Conservation (phyloP, 116 monocot species). For the Phalaenopsis hybrid region DNA sequence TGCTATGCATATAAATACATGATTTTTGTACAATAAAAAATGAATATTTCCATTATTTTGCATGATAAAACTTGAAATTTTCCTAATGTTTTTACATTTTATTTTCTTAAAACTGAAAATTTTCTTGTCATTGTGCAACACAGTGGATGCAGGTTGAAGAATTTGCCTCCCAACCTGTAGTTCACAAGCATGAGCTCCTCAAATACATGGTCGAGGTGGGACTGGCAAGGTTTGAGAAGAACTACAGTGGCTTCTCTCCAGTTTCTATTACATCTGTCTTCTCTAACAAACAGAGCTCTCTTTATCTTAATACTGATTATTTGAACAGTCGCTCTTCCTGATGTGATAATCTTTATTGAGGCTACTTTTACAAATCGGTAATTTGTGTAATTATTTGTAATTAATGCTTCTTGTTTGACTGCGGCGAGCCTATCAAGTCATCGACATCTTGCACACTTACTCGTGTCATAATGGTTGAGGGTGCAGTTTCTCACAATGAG, state of each 20-base stretch:
- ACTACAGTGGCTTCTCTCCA: constrained; percentile 18
- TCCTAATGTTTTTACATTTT: too few species aligned
- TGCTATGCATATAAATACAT: too few species aligned
- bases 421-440: too few species aligned
- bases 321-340: constrained; percentile 9
- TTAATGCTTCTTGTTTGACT: too few species aligned
- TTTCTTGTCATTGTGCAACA: not conserved
- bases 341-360: not conserved
- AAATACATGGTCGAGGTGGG: constrained; percentile 16
- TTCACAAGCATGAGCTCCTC: constrained; percentile 16
- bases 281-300: constrained; percentile 18
- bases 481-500: too few species aligned
- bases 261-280: constrained; percentile 17
- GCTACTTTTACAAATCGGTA: not conserved
- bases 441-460: too few species aligned
- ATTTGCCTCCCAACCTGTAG: constrained; percentile 20
- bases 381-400: too few species aligned
- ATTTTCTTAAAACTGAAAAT: not conserved
- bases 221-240: constrained; percentile 10
- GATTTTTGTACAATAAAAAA: not conserved
- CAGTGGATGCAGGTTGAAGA: constrained; percentile 22
- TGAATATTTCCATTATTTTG: not conserved
- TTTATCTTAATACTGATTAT: constrained; percentile 12
- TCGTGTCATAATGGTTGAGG: too few species aligned
- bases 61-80: not conserved